These are phyloP conservation scores for Zancudomyces culisetae DNA, from an alignment of 371 early-diverging fungal genomes.

Conservation along the genomic window DNA sequence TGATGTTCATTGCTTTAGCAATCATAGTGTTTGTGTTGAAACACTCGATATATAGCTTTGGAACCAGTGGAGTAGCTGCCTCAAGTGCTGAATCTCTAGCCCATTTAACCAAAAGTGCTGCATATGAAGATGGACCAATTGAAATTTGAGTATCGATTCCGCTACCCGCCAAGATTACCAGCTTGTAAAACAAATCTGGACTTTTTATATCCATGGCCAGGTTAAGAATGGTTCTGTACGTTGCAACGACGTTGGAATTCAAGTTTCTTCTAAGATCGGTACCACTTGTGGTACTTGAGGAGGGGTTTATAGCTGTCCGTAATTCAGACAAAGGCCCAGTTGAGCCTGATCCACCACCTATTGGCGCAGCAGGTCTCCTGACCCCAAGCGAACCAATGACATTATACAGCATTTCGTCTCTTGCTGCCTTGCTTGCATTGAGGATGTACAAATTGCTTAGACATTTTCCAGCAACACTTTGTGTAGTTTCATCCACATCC, in stretches of 20 bases:
- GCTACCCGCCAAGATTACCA: slow-evolving; percentile 82
- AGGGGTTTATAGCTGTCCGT: neutral
- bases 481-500: neutral
- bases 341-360: neutral
- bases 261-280: neutral
- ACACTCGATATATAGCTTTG: slow-evolving; percentile 64
- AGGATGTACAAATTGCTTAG: neutral
- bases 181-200: slow-evolving; percentile 85
- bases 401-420: neutral
- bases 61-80: slow-evolving; percentile 51
- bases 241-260: slow-evolving; percentile 9
- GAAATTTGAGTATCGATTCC: slow-evolving; percentile 62
- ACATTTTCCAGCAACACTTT: neutral
- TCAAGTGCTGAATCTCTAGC: slow-evolving; percentile 65
- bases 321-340: neutral
- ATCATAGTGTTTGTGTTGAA: slow-evolving; percentile 77
- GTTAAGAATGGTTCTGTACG: slow-evolving; percentile 67
- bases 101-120: slow-evolving; percentile 51
- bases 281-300: neutral
- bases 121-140: slow-evolving; percentile 77
- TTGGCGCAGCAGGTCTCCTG: neutral
- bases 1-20: slow-evolving; percentile 67
- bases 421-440: too few relatives aligned
- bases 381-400: neutral
- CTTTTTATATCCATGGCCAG: slow-evolving; percentile 82